Evolutionary conservation across 805 yeast genomes (phyloP), one percentile per base, ranked within the genome.

Genomic region (Zygoascus flipseniorum): DNA sequence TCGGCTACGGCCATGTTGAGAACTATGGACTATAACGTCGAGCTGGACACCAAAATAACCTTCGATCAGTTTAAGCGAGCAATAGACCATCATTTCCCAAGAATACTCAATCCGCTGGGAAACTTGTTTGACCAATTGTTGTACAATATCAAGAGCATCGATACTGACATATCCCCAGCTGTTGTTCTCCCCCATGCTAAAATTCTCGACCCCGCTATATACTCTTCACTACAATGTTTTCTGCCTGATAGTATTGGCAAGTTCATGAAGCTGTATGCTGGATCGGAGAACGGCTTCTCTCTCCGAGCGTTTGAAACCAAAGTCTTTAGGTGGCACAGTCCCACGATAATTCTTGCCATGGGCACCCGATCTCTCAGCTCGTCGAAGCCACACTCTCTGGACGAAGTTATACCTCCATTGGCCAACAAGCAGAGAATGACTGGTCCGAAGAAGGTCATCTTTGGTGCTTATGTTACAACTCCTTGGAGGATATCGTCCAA

Each of bases 241-340:
- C 76, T 48, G 72, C 47, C 57, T 60, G 11, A 53, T 61, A 26
- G n/a, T 16, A 16, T 57, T 13, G 62, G 63, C 9, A 56, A 65
- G 35, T 54, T 86, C 51, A 73, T 80, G 45, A 81, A 80, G 59
- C 74, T 90, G 10, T 90, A 83, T 61, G 73, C 76, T 8, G 97
- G 95, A 0, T 71, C 88, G 9, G 84, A 80, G 48, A 74, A 82
- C 49, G 98, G 98, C 1, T 92, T 86, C 65, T 87, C 96, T 0
- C 87, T 90, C 77, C 72, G 95, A 31, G 85, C 96, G 0, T 77
- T 92, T 54, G 96, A 90, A 68, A 78, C 84, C 53, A 87, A 83
- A 57, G 85, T 85, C 0, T 81, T 88, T 72, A 88, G 89, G 61
- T 92, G 97, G 96, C 82, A 80, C 60, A 93, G 96, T 0, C 96